A percentile compares a stretch with the other conserved stretches of the same genome.
Evolutionary conservation across 306 rosid species (phyloP).

Genomic region (Fagus sylvatica): DNA sequence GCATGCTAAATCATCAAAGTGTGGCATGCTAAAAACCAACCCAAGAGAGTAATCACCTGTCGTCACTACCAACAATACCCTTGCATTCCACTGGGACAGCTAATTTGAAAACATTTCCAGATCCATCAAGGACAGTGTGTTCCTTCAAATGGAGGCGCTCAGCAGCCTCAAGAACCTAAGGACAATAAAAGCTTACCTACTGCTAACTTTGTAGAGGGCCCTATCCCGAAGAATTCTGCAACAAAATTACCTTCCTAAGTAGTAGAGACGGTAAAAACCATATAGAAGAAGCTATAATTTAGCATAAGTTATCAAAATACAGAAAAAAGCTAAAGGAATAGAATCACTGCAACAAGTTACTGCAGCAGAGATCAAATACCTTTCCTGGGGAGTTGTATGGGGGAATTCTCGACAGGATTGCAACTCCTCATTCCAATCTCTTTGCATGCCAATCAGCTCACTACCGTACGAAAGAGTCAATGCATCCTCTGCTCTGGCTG

Average conservation of each 20-base stretch:
- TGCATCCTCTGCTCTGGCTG: constrained; percentile 94
- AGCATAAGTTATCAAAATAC: constrained; percentile 23
- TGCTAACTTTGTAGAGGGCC: constrained; percentile 96
- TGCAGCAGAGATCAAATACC: constrained; percentile 49
- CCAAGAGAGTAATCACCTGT: constrained; percentile 56
- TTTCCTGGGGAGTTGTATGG: constrained; percentile 85
- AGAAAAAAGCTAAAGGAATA: constrained; percentile 16
- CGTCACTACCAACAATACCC: constrained; percentile 99
- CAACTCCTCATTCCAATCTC: constrained; percentile 99
- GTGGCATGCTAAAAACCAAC: background rate
- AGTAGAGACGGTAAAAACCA: constrained; percentile 4
- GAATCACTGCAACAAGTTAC: constrained; percentile 14
- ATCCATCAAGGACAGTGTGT: constrained; percentile 84
- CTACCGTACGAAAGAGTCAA: constrained; percentile 88
- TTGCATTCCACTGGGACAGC: constrained; percentile 99
- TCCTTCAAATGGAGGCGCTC: constrained; percentile 91
- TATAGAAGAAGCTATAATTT: constrained; percentile 14
- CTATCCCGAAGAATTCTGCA: constrained; percentile 93
- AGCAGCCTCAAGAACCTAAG: constrained; percentile 90
- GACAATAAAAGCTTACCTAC: constrained; percentile 42
- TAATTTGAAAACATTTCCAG: constrained; percentile 80
- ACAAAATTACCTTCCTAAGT: background rate
- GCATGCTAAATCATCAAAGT: background rate
- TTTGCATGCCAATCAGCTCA: constrained; percentile 97
- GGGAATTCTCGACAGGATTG: constrained; percentile 99